Evolutionary conservation across 208 protist species (phyloP), one percentile per base, ranked within the genome.

Genomic region (Trypanosoma grayi): DNA sequence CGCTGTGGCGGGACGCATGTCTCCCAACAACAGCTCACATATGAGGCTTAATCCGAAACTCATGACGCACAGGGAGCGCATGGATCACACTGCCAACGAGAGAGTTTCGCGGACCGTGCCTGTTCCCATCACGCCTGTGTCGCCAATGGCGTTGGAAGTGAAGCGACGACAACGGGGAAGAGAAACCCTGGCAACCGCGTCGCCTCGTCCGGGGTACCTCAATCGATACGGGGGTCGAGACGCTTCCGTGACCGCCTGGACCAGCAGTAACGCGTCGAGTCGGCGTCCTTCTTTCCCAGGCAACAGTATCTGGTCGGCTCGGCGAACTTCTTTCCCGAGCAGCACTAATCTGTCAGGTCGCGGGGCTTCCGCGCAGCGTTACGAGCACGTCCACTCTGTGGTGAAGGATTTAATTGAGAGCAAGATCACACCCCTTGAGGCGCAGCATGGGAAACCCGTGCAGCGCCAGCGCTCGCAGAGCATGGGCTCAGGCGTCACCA

Each of bases 361-460:
- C 11, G 18, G 18, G 4, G 1, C 50, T 3, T 50, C 14, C 16
- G 31, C 54, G 16, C 30, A 24, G 33, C 24, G 33, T 22, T 88
- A 92, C 70, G 45, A 50, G 13, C 75, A 85, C 54, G 70, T 83
- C 14, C 75, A 47, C 16, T 92, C 79, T 18, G 79, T 85, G 14
- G 65, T 87, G n/a, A 66, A 70, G 48, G 65, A 80, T n/a, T 78
- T 85, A 51, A 64, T 67, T 25, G 41, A 79, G 22, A 73, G 65
- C 33, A 37, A 62, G 48, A 84, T 85, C 36, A 81, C 52, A 37
- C 72, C 71, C 8, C 41, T 81, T 16, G 81, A 87, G 37, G 79
- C 79, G 27, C 80, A 68, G 36, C 71, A 75, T 64, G 67, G 75
- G 55, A 46, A 13, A 30, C 33, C 44, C 14, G 51, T 52, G 41